Evolutionary conservation across 305 asterid species (phyloP), one percentile per base, ranked within the genome.

Genomic region (Monarda citriodora): DNA sequence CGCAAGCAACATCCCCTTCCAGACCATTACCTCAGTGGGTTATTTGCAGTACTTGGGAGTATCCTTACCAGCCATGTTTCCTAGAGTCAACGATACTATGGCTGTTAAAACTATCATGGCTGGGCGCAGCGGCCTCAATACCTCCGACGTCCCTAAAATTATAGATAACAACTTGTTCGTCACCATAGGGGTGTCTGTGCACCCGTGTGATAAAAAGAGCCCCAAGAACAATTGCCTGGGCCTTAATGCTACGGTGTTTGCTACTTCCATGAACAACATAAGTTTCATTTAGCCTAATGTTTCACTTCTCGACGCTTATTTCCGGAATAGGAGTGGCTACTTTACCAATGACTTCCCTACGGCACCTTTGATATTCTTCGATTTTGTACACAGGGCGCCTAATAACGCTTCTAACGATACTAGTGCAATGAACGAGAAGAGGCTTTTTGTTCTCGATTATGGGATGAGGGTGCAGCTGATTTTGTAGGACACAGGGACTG

Each of bases 31-130:
- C 8, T 54, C 95, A 15, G 71, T 77, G 16, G 87, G 85, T 36
- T 74, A 81, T 63, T 83, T 86, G 53, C 88, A 81, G 18, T 86
- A 86, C 81, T 15, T 60, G 13, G 91, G 89, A 1, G 72, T 75
- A 13, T 63, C 89, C 10, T 25, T 68, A 44, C 78, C 79, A 20
- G 83, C 95, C 14, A 54, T 69, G 18, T 68, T 86, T 31, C 95
- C 91, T 1, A 58, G 32, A 25, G 79, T 83, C 18, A 75, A 79
- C 12, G 87, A 86, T 13, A 79, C 72, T 61, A 79, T 74, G 17
- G 91, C 84, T 2, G 95, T 77, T 53, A 80, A 78, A 70, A 86
- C 88, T 5, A 80, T 86, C 11, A 86, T 83, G 91, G 88, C 81
- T 20, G 86, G 88, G 23, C 84, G 83, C 32, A 72, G 72, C 64